Base-by-base conservation (phyloP, 768 basidiomycete genomes). In the Mrakia hoshinonis region DNA sequence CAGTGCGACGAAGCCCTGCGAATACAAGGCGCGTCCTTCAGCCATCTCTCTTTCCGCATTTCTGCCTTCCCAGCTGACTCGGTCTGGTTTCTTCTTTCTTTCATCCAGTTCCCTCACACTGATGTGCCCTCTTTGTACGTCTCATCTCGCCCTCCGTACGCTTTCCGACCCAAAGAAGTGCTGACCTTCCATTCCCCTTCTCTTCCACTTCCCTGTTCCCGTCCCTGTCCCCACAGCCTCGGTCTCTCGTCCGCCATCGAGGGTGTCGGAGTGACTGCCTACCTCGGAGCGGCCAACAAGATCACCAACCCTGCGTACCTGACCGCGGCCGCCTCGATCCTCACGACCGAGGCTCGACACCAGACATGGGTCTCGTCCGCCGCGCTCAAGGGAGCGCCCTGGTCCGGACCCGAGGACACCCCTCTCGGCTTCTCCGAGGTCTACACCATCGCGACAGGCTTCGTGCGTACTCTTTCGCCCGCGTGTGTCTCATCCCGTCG, bases 291-390 rank as follows among this genome's bases (percentile, higher is more conserved):
- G 0, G 68, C 68, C 29, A 34, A 26, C 60, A 62, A 69, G 58
- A 69, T 69, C 68, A 69, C 68, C 43, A 26, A 69, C 26, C 68
- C 68, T 29, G 68, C 38, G 2, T 69, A 69, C 54, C 9, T 69
- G 5, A 84, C 84, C 5, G 82, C 83, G 22, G 83, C 85, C 5
- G 87, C 82, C 1, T 83, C 82, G 24, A 88, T 90, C 74, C 81
- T 89, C 58, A 80, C 85, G 18, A 83, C 83, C 66, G 86, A 89
- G 76, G 82, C 86, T 26, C 83, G 87, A 43, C 87, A 89, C 69
- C 82, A 85, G n/a, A 80, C 83, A 1, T 89, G 87, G 87, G 78
- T 89, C 46, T 81, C 82, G 73, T 82, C 83, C 29, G 81, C 84
- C 20, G 82, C 85, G 46, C 79, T 80, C 72, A 80, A 83, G 65